Conservation (phyloP, 768 basidiomycete genomes). For the Leccinum boreale region DNA sequence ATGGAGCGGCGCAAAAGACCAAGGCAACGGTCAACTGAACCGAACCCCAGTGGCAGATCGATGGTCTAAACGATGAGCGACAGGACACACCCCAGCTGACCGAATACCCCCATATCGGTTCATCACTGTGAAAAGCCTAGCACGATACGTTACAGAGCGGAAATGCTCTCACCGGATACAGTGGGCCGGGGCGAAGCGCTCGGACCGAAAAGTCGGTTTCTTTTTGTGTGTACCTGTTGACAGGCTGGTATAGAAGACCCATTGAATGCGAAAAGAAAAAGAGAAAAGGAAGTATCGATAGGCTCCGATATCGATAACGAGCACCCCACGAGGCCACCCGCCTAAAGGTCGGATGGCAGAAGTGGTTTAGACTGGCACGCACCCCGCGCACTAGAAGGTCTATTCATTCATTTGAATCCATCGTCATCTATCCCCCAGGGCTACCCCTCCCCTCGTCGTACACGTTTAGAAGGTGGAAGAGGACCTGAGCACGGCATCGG, state of each 20-base stretch:
- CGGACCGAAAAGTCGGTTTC: neutral
- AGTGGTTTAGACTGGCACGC: conserved; percentile 1
- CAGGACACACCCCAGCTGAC: neutral
- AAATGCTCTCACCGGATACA: neutral
- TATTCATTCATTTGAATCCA: neutral
- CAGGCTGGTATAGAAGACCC: neutral
- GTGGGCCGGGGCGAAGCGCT: neutral
- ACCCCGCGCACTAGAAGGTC: neutral
- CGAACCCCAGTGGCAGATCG: neutral
- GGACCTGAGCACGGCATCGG: conserved; percentile 1
- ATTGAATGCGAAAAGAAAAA: neutral
- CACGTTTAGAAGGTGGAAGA: conserved; percentile 4
- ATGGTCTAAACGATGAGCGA: neutral
- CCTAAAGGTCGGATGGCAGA: neutral
- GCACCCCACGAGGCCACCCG: conserved; percentile 11
- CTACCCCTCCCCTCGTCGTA: neutral
- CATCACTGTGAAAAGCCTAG: conserved; percentile 3
- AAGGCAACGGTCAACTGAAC: neutral
- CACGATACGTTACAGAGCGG: neutral
- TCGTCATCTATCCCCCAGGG: neutral
- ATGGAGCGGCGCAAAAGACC: neutral
- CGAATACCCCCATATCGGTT: conserved; percentile 11
- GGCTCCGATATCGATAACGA: conserved; percentile 15
- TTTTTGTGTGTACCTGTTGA: conserved; percentile 1
- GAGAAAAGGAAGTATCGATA: conserved; percentile 3